Evolutionary conservation across 2,329 filamentous ascomycete genomes (phyloP).

Genomic region (Curvularia sp.): DNA sequence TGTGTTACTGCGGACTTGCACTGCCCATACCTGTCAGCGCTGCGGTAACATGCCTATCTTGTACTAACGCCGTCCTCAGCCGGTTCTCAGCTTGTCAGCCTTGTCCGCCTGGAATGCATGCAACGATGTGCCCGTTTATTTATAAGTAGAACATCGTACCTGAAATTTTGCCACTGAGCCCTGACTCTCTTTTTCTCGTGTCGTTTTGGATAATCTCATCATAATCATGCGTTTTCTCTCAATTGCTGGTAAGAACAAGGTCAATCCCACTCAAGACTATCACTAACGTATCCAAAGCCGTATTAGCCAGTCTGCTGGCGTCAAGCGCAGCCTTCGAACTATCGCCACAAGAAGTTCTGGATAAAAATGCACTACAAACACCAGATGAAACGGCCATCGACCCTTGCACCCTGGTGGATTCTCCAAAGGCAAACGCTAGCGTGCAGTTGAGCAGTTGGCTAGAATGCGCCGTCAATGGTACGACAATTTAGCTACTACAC

Average conservation of each 20-base stretch:
- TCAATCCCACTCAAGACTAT: neutral
- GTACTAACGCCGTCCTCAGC: constrained; percentile 7
- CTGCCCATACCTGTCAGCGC: neutral
- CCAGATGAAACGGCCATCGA: constrained; percentile 15
- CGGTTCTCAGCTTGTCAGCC: constrained; percentile 13
- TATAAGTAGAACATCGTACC: constrained; percentile 3
- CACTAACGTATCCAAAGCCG: constrained; percentile 6
- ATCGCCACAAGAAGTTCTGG: constrained; percentile 14
- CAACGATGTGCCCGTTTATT: constrained; percentile 2
- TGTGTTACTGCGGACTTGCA: neutral
- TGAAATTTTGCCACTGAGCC: neutral
- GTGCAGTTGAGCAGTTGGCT: constrained; percentile 42
- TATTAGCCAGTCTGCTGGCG: constrained; percentile 6
- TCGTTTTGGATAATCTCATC: neutral
- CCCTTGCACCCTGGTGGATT: constrained; percentile 36
- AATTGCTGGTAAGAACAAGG: constrained; percentile 8
- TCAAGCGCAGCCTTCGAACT: constrained; percentile 9
- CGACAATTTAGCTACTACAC: neutral
- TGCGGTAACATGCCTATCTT: constrained; percentile 7
- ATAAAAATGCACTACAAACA: neutral
- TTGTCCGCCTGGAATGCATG: constrained; percentile 12
- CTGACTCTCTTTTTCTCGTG: neutral
- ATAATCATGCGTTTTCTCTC: constrained; percentile 13
- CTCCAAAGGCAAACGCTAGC: constrained; percentile 34
- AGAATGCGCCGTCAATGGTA: constrained; percentile 44